Evolutionary conservation across 805 yeast genomes (phyloP), one percentile per base, ranked within the genome.

Genomic region (Wickerhamomyces mucosus): DNA sequence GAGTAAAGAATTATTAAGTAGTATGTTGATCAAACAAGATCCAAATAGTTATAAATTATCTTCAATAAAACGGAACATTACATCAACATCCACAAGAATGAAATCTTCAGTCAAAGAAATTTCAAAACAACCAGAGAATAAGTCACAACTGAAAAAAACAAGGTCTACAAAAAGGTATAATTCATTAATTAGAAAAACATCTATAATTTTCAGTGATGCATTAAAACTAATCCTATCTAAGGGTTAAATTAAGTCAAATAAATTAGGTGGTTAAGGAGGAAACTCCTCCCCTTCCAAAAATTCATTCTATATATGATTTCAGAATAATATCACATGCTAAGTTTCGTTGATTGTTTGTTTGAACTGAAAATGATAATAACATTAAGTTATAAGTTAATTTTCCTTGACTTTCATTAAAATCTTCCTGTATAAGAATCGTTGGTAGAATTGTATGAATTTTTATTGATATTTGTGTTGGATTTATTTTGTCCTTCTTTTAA

Each of bases 401-500:
- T n/a, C n/a, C n/a, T n/a, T n/a, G n/a, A n/a, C n/a, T n/a, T n/a
- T n/a, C n/a, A n/a, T n/a, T n/a, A n/a, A n/a, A 23, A 23, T 5
- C 26, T 16, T 12, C 12, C 24, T 15, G 67, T 68, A 14, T 51
- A 53, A 0, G 72, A 45, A 33, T 72, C 78, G 41, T 73, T 74
- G 9, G 64, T 65, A 6, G 72, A 56, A 7, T 45, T 36, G 46
- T 40, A 51, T n/a, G 38, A 35, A 38, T 54, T 45, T 32, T 47
- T 51, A 39, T 45, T 39, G 19, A 55, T 35, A 11, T 49, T 54
- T 7, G 45, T 39, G 15, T 37, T 38, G 15, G 59, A 61, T 52
- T 72, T 72, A 29, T 69, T 57, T 14, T 61, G 51, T 26, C 95
- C 95, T n/a, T 71, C 58, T 24, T 58, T 58, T 36, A 83, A 47